Evolutionary conservation across 2,329 filamentous ascomycete genomes (phyloP).

Genomic region (Colletotrichum sp.): DNA sequence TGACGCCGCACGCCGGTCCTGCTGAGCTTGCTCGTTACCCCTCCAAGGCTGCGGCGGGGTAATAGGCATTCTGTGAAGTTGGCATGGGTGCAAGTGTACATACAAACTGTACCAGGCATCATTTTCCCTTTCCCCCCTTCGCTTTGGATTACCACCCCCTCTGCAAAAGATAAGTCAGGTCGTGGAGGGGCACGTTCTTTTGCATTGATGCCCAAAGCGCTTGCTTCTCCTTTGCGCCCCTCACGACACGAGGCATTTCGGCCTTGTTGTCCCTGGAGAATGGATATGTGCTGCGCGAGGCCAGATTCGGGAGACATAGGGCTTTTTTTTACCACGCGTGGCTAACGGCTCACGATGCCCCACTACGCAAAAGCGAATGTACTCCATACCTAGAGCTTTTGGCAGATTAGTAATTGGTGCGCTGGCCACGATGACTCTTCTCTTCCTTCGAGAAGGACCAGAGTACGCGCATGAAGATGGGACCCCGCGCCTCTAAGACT

Average conservation of each 20-base stretch:
- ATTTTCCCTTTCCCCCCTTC: background rate
- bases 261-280: background rate
- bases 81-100: background rate
- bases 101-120: background rate
- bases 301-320: background rate
- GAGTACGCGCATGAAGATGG: background rate
- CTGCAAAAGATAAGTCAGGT: background rate
- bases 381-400: background rate
- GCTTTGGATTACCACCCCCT: background rate
- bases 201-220: conserved; percentile 8
- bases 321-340: background rate
- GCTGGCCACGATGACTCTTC: background rate
- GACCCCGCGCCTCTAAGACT: background rate
- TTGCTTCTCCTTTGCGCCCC: background rate
- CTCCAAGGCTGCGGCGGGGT: background rate
- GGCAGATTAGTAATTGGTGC: background rate
- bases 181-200: background rate
- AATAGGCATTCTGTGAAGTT: background rate
- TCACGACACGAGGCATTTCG: background rate
- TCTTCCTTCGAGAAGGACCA: background rate
- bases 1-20: background rate
- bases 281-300: background rate
- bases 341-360: background rate
- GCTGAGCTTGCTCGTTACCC: background rate
- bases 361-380: background rate